Conservation (phyloP, 495 filamentous ascomycete species). For the Aspergillus ostianus region DNA sequence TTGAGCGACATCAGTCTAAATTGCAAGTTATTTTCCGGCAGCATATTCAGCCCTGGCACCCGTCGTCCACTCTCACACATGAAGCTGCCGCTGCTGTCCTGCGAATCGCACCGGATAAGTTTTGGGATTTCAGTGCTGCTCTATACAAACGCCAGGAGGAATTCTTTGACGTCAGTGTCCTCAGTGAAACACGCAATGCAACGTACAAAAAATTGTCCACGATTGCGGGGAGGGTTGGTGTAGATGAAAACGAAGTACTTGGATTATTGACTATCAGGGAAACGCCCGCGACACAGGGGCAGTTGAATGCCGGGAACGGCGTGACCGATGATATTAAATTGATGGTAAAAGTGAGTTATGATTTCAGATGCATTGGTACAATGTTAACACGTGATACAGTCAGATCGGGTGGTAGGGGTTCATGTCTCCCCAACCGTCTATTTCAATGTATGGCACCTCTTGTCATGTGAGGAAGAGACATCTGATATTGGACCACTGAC, state of each 20-base stretch:
- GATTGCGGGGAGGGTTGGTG: constrained; percentile 63
- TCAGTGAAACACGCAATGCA: constrained; percentile 76
- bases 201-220: constrained; percentile 78
- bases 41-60: constrained; percentile 96
- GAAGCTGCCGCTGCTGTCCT: constrained; percentile 83
- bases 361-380: neutral
- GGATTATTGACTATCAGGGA: constrained; percentile 62
- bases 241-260: constrained; percentile 64
- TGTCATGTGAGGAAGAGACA: constrained; percentile 1
- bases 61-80: constrained; percentile 80
- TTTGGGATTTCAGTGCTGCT: constrained; percentile 72
- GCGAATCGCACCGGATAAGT: constrained; percentile 61
- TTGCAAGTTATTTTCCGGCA: constrained; percentile 80
- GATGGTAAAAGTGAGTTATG: constrained; percentile 63
- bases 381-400: constrained; percentile 28
- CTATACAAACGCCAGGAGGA: constrained; percentile 69
- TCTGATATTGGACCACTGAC: constrained; percentile 23
- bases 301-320: constrained; percentile 72
- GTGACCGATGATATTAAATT: constrained; percentile 81
- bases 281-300: constrained; percentile 58
- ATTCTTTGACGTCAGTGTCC: constrained; percentile 80
- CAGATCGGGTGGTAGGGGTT: constrained; percentile 68
- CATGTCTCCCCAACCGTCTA: constrained; percentile 89
- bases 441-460: constrained; percentile 58
- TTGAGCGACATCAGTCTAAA: constrained; percentile 53